phyloP scores from a whole-genome alignment of 2,329 filamentous ascomycete genomes.

The Sporothrix schenckii region DNA sequence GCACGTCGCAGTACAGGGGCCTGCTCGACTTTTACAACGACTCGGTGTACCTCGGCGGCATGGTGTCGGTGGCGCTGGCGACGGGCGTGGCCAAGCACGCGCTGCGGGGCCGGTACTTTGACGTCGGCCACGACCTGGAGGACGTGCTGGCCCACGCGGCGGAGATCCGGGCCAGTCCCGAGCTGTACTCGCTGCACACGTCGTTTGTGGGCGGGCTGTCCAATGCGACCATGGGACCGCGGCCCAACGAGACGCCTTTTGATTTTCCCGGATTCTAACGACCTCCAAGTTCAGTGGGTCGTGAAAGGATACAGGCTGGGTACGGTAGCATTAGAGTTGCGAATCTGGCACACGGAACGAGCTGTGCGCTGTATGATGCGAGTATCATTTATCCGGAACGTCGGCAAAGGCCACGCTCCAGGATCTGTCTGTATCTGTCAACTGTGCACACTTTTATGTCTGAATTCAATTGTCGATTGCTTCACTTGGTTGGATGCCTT shows the following conservation, averaged over 20 bases:
- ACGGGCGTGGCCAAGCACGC: slow-evolving; percentile 39
- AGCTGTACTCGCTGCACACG: slow-evolving; percentile 40
- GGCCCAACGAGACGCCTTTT: slow-evolving; percentile 32
- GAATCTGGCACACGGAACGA: background rate
- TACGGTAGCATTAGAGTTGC: background rate
- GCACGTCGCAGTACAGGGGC: slow-evolving; percentile 32
- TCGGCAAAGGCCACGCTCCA: background rate
- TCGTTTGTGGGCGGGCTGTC: slow-evolving; percentile 38
- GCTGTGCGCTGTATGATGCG: background rate
- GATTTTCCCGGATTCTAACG: slow-evolving; percentile 35
- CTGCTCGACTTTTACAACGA: slow-evolving; percentile 41
- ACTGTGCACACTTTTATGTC: too few species aligned
- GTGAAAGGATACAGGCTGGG: background rate
- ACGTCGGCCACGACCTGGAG: slow-evolving; percentile 42
- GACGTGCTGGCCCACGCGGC: slow-evolving; percentile 39
- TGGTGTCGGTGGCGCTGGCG: slow-evolving; percentile 42
- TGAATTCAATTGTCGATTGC: background rate
- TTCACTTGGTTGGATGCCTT: background rate
- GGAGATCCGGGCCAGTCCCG: slow-evolving; percentile 36
- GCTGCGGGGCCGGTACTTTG: slow-evolving; percentile 40
- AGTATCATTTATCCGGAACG: slow-evolving; percentile 14
- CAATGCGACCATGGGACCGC: slow-evolving; percentile 24
- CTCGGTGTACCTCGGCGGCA: slow-evolving; percentile 43
- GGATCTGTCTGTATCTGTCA: background rate
- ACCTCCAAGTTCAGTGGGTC: background rate